These are phyloP conservation scores for Jackrogersella multiformis DNA, from an alignment of 495 filamentous ascomycete genomes.

Conservation along the genomic window DNA sequence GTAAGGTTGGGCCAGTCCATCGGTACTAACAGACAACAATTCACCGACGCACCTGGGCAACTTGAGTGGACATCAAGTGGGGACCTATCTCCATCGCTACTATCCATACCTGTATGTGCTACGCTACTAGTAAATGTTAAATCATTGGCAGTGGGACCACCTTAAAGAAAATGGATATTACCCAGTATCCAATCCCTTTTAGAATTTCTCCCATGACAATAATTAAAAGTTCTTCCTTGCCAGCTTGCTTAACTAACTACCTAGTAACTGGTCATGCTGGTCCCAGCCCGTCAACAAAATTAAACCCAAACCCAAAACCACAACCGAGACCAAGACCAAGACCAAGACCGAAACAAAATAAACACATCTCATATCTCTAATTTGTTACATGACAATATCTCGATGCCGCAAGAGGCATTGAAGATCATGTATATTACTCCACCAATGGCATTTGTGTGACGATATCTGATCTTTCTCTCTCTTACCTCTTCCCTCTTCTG, in stretches of 20 bases:
- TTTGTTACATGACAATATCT: conserved; percentile 33
- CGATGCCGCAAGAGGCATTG: conserved; percentile 39
- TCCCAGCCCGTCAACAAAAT: too few relatives aligned
- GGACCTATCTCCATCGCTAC: conserved; percentile 28
- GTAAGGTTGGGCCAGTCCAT: conserved; percentile 11
- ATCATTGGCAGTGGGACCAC: conserved; percentile 32
- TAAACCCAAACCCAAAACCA: too few relatives aligned
- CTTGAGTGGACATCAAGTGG: conserved; percentile 13
- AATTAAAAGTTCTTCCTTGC: neutral
- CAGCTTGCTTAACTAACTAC: neutral
- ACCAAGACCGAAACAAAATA: too few relatives aligned
- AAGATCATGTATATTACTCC: conserved; percentile 41
- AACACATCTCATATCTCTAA: too few relatives aligned
- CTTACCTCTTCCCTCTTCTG: too few relatives aligned
- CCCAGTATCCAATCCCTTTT: conserved; percentile 31
- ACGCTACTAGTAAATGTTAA: too few relatives aligned
- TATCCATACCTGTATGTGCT: too few relatives aligned
- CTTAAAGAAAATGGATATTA: conserved; percentile 33
- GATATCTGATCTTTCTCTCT: conserved; percentile 5
- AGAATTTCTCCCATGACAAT: conserved; percentile 23
- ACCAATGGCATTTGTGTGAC: conserved; percentile 42
- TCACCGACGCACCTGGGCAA: too few relatives aligned
- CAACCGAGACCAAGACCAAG: too few relatives aligned
- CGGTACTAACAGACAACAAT: conserved; percentile 9
- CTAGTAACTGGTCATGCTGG: too few relatives aligned